Base-by-base conservation (phyloP, 768 basidiomycete genomes). In the Suillus occidentalis region DNA sequence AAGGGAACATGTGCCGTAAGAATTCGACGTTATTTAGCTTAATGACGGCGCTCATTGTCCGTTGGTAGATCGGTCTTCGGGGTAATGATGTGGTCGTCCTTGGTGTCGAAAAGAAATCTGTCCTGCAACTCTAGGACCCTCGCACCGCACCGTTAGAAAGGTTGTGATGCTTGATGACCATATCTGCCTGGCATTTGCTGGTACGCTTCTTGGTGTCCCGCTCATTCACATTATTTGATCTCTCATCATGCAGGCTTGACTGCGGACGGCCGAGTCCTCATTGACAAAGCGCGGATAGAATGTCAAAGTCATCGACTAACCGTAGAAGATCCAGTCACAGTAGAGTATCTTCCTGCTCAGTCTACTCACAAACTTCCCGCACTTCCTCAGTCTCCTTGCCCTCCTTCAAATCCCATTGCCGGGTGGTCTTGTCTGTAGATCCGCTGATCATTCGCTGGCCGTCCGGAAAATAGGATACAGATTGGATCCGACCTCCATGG, bases 81-180 rank as follows among this genome's bases (percentile, higher is more conserved):
- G 97, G 97, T 70, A 89, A 91, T 74, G 90, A 95, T 70, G 92
- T 96, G 36, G 97, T 98, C 2, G 94, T 99, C 5, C 83, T 99
- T 31, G 97, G 97, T 59, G 97, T 99, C 37, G 97, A 99, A 84
- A 99, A 99, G 92, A 99, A 98, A 80, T 95, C 94, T 0, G 89
- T 97, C 36, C 83, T 99, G 13, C 97, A 99, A 78, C 85, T 99
- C 20, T 97, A 99, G 82, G 97, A 99, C 78, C 95, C 97, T 8
- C 85, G 97, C 61, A 99, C n/a, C n/a, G n/a, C n/a, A n/a, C 97
- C 1, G 96, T 99, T 18, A 84, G 97, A 62, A 99, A 99, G 78
- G 96, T 99, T 9, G 97, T 93, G 64, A 95, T 98, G 95, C 81
- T 99, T 60, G 97, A 99, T 75, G 97, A 99, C 74, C 97, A 99